Evolutionary conservation across 208 protist genomes (phyloP), one percentile per base, ranked within the genome.

Genomic region (Novymonas esmeraldas): DNA sequence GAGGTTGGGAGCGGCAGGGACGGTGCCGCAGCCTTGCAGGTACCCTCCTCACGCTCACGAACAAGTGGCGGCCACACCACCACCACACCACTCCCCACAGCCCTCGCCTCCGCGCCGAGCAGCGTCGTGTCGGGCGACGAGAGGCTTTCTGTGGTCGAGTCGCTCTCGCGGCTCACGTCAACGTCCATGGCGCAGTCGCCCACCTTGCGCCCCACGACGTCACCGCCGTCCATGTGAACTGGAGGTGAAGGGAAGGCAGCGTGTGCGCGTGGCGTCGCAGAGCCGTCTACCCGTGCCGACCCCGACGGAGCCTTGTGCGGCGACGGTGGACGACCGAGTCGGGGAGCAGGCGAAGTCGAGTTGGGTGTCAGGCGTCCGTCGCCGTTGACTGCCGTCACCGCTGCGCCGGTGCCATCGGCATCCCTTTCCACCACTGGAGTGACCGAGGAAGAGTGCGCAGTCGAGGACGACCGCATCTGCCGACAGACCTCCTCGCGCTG

Each of bases 71-170:
- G 16, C 50, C 62, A 59, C 26, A 73, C 59, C 9, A 59, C 39
- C 11, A 73, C 68, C 3, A 29, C 45, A n/a, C 68, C 68, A n/a
- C 68, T 61, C 29, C 68, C 58, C 18, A 73, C 39, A 14, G 68
- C 68, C 51, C 59, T 54, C 33, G 34, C 16, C 22, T 31, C 16
- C 1, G 3, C 41, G 11, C 34, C 54, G 26, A 9, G 20, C 29
- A 14, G 34, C 34, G 34, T 44, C 18, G 54, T 2, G 20, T n/a
- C 44, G 39, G 54, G 11, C 6, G 54, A 59, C 36, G 29, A 59
- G 22, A 28, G 18, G 36, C 54, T 41, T 6, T 0, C 20, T 22
- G 34, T 22, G 13, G 54, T 59, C 9, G 34, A 45, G 31, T 39
- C 54, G 9, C 20, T 59, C n/a, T 59, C 34, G 2, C 16, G 44